Conservation (phyloP, 2,329 filamentous ascomycete genomes). For the Talaromyces sp. region DNA sequence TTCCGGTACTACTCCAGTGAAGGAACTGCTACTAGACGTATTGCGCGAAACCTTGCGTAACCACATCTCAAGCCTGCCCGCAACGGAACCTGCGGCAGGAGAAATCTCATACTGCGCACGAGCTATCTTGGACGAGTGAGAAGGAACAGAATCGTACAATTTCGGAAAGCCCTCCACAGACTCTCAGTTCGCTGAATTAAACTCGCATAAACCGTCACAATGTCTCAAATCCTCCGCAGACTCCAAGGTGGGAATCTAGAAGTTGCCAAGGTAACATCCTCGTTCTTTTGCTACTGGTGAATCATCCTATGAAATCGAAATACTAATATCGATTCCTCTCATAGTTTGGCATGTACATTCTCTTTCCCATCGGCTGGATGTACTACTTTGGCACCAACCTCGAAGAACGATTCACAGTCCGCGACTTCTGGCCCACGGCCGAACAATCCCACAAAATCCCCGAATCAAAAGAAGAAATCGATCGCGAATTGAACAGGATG, state of each 20-base stretch:
- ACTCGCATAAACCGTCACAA: constrained; percentile 13
- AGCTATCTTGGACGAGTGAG: not conserved
- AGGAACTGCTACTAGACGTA: not conserved
- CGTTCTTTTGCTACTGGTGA: not conserved
- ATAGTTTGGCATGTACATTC: constrained; percentile 96
- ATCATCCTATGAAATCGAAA: not conserved
- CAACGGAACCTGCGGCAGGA: not conserved
- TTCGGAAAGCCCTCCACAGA: not conserved
- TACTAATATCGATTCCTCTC: not conserved
- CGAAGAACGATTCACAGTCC: constrained; percentile 80
- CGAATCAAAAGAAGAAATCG: constrained; percentile 55
- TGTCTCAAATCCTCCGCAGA: constrained; percentile 38
- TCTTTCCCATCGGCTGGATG: constrained; percentile 99
- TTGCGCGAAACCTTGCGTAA: not conserved
- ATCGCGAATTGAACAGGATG: constrained; percentile 70
- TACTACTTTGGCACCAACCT: constrained; percentile 99
- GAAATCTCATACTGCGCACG: not conserved
- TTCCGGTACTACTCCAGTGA: not conserved
- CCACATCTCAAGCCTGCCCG: not conserved
- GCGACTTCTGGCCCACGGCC: constrained; percentile 85
- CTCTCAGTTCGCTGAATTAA: not conserved
- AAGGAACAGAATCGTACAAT: not conserved
- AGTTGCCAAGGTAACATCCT: constrained; percentile 73
- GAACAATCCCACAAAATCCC: constrained; percentile 50
- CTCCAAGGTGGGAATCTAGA: constrained; percentile 87